Evolutionary conservation across 306 rosid genomes (phyloP).

Genomic region (Cicer bijugum): DNA sequence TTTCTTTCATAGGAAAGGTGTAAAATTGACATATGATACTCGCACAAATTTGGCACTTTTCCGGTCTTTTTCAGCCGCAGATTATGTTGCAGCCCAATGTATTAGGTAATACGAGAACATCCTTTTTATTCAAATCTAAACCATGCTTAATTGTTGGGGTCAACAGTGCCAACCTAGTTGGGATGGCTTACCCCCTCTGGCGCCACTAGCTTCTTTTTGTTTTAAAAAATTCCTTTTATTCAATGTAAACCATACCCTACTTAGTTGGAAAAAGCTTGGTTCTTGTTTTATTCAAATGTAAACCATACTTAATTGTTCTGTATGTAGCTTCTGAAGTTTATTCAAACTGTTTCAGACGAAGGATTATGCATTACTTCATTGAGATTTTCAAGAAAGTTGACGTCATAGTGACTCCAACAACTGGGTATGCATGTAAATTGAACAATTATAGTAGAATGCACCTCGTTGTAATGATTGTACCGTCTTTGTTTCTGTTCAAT

Average conservation of each 20-base stretch:
- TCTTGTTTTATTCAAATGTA: background rate
- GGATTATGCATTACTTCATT: slow-evolving; percentile 86
- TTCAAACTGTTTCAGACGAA: slow-evolving; percentile 65
- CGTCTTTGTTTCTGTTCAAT: slow-evolving; percentile 25
- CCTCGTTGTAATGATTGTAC: slow-evolving; percentile 20
- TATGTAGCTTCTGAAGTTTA: slow-evolving; percentile 34
- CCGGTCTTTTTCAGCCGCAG: slow-evolving; percentile 78
- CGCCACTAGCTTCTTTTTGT: too few species aligned
- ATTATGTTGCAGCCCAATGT: slow-evolving; percentile 86
- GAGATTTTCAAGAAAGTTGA: slow-evolving; percentile 91
- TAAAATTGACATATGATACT: slow-evolving; percentile 68
- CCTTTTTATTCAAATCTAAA: slow-evolving; percentile 29
- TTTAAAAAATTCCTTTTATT: slow-evolving; percentile 11
- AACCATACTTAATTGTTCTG: background rate
- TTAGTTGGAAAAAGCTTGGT: too few species aligned
- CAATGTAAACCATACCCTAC: slow-evolving; percentile 1
- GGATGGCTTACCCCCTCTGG: too few species aligned
- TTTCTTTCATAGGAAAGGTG: slow-evolving; percentile 59
- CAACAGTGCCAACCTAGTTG: too few species aligned
- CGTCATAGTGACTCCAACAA: slow-evolving; percentile 92
- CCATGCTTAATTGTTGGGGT: background rate
- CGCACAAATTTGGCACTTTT: slow-evolving; percentile 84
- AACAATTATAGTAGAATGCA: slow-evolving; percentile 24
- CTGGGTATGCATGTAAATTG: slow-evolving; percentile 70
- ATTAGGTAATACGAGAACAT: slow-evolving; percentile 59